Evolutionary conservation across 2,329 filamentous ascomycete genomes (phyloP).

Genomic region (Penicillium sp.): DNA sequence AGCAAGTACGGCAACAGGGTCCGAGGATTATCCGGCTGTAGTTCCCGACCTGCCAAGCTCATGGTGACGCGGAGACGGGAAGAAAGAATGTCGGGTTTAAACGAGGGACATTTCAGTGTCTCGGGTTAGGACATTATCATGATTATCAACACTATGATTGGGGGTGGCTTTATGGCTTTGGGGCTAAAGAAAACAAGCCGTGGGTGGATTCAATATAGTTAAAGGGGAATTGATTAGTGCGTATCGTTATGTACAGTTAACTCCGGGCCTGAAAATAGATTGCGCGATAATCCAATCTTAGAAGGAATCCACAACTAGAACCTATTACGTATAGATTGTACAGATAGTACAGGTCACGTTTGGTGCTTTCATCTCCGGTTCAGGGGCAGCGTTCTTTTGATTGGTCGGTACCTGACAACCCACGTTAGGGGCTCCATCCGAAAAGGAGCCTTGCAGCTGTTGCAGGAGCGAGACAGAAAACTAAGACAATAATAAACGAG

Average conservation of each 20-base stretch:
- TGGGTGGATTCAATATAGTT: background rate
- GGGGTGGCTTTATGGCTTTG: background rate
- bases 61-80: background rate
- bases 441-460: constrained; percentile 3
- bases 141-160: background rate
- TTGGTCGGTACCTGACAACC: constrained; percentile 16
- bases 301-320: constrained; percentile 53
- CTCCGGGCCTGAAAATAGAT: background rate
- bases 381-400: constrained; percentile 20
- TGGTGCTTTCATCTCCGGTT: constrained; percentile 14
- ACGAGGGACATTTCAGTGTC: background rate
- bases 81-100: background rate
- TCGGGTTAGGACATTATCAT: background rate
- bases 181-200: background rate
- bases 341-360: background rate
- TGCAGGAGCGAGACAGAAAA: background rate
- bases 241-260: background rate
- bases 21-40: background rate
- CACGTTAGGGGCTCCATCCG: constrained; percentile 6
- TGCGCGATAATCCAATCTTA: background rate
- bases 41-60: background rate
- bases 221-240: background rate
- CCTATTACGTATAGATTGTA: background rate
- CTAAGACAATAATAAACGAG: background rate
- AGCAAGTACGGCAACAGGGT: no score